Evolutionary conservation across 768 basidiomycete genomes (phyloP).

Genomic region (Lentinus brumalis): DNA sequence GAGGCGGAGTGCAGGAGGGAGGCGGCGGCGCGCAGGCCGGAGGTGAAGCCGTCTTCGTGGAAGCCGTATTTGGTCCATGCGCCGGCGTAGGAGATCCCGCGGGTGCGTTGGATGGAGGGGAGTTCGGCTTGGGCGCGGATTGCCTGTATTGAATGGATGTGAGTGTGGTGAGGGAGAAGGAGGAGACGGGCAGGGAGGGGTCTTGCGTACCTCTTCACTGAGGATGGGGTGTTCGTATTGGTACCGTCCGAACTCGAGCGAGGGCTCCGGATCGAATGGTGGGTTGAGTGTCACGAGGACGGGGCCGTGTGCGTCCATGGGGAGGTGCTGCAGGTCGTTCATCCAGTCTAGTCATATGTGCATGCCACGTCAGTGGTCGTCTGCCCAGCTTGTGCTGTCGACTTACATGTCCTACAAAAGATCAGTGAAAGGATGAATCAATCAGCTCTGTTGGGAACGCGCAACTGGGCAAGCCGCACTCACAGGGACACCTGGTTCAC

Average conservation of each 20-base stretch:
- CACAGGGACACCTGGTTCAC: conserved; percentile 64
- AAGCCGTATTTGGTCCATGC: conserved; percentile 80
- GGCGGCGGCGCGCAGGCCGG: conserved; percentile 41
- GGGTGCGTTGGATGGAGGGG: conserved; percentile 58
- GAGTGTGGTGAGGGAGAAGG: not conserved
- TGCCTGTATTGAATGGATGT: conserved; percentile 38
- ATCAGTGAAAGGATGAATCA: not conserved
- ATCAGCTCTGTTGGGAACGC: not conserved
- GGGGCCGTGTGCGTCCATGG: conserved; percentile 55
- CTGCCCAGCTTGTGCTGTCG: not conserved
- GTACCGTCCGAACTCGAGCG: conserved; percentile 45
- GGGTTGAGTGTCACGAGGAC: conserved; percentile 76
- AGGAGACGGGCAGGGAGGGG: not conserved
- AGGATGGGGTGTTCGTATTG: conserved; percentile 72
- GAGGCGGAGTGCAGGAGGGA: conserved; percentile 9
- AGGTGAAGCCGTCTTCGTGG: conserved; percentile 77
- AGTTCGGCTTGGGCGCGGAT: conserved; percentile 57
- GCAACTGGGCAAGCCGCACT: not conserved
- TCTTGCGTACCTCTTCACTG: conserved; percentile 44
- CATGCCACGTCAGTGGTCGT: not conserved
- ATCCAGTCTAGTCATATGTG: conserved; percentile 55
- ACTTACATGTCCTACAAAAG: conserved; percentile 3
- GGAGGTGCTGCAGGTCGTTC: conserved; percentile 74
- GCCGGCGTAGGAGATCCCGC: conserved; percentile 62
- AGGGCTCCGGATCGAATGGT: conserved; percentile 55